Base-by-base conservation (phyloP, 106 monocot species). In the Acorus gramineus region DNA sequence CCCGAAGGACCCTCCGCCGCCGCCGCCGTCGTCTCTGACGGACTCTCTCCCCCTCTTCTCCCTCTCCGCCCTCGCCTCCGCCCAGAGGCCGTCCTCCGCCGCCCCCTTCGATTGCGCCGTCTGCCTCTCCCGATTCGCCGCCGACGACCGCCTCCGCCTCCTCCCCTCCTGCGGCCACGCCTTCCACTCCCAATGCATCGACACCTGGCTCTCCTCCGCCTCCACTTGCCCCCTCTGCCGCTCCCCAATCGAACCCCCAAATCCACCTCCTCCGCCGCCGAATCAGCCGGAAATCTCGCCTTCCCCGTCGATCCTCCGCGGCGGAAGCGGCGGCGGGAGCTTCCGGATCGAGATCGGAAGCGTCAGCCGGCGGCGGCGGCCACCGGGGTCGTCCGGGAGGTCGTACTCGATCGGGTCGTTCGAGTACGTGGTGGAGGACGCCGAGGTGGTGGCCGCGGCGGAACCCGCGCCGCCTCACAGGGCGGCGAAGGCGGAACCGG, bases 181-280 rank as follows among this genome's bases (percentile, higher is more conserved):
- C 59, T 98, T 98, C 85, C 96, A 98, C 66, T 64, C 85, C 48
- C 13, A 66, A 10, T 98, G 96, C 87, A 71, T 98, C 71, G 96
- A 91, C 81, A 75, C 80, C n/a, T 98, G 96, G 96, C 81, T 98
- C 70, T 63, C 69, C 47, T 81, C 85, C 74, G 88, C 81, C 4
- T 79, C 79, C 4, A 85, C 88, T 4, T 98, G 96, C 66, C 96
- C 96, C 14, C 96, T 98, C 70, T 98, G 96, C 79, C 82, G 91
- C 53, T 51, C 84, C 14, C 58, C 85, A 62, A 57, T 98, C 73
- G 53, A 66, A 4, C 56, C 62, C 61, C 72, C 77, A 0, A 56
- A 77, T 13, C 55, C 69, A 52, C 60, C 69, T 28, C 57, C 68
- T 11, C 46, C 44, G 7, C 49, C 65, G 4, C 60, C 44, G 7